Evolutionary conservation across 2,329 filamentous ascomycete genomes (phyloP).

Genomic region (Claviceps sp.): DNA sequence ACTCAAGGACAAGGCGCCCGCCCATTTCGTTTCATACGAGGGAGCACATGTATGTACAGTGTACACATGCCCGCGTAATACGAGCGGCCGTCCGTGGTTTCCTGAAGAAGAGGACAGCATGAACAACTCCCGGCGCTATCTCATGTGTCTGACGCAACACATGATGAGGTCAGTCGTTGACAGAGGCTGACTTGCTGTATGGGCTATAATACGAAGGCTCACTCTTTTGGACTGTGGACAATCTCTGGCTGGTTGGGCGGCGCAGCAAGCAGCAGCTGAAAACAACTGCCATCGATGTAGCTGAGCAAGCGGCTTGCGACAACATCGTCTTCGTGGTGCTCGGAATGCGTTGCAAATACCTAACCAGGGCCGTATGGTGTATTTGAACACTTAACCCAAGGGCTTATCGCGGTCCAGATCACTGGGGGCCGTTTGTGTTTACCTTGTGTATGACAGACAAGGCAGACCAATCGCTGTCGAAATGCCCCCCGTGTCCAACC

Average conservation of each 20-base stretch:
- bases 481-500: neutral
- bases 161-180: conserved; percentile 3
- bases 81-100: conserved; percentile 4
- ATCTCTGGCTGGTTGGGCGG: neutral
- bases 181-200: conserved; percentile 3
- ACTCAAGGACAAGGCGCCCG: neutral
- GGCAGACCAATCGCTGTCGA: too few relatives aligned
- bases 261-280: neutral
- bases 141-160: conserved; percentile 4
- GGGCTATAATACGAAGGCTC: neutral
- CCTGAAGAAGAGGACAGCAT: conserved; percentile 5
- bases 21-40: conserved; percentile 4
- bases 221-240: too few relatives aligned
- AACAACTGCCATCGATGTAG: neutral
- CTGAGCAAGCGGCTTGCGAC: neutral
- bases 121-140: conserved; percentile 4
- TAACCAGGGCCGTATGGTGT: neutral
- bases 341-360: too few relatives aligned
- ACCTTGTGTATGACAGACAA: neutral
- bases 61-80: conserved; percentile 6
- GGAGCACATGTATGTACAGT: conserved; percentile 4
- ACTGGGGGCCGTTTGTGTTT: too few relatives aligned
- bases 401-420: too few relatives aligned
- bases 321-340: too few relatives aligned
- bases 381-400: too few relatives aligned